Percentiles rank a stretch among this genome's conserved stretches.
These are phyloP conservation scores for Striga asiatica DNA, from an alignment of 257 asterid species.

Conservation along the genomic window DNA sequence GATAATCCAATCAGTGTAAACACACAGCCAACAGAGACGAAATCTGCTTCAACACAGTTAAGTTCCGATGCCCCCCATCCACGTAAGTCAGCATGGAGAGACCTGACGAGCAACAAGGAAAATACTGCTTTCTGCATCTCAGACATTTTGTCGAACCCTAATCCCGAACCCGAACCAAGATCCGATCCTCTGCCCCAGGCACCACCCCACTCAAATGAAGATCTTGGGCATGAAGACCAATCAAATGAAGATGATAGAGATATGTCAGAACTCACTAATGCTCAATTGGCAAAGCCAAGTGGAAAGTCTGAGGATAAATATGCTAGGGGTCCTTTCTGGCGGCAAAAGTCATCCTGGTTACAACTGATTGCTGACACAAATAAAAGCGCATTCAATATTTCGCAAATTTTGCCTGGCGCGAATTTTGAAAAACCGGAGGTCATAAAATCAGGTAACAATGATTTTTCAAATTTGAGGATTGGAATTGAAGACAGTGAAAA, in stretches of 20 bases:
- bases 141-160: constrained; percentile 23
- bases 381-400: constrained; percentile 48
- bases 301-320: constrained; percentile 20
- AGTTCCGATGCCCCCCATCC: constrained; percentile 17
- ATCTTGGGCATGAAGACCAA: constrained; percentile 14
- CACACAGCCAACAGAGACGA: constrained; percentile 14
- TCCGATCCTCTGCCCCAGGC: constrained; percentile 15
- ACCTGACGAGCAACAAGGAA: constrained; percentile 27
- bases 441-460: constrained; percentile 3
- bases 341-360: constrained; percentile 59
- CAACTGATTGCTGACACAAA: constrained; percentile 43
- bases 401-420: constrained; percentile 43
- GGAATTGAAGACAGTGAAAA: constrained; percentile 5
- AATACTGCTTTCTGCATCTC: constrained; percentile 33
- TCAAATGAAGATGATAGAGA: constrained; percentile 15
- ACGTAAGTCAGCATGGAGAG: constrained; percentile 34
- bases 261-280: constrained; percentile 16
- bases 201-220: constrained; percentile 9
- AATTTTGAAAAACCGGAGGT: constrained; percentile 29
- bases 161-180: constrained; percentile 22
- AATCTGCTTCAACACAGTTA: constrained; percentile 17
- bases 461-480: constrained; percentile 8
- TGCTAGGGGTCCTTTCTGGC: constrained; percentile 44
- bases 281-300: constrained; percentile 19
- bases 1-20: constrained; percentile 10